A percentile compares a stretch with the other conserved stretches of the same genome.
phyloP scores from a whole-genome alignment of 352 stramenopile genomes.

The Pythium plurisporium region DNA sequence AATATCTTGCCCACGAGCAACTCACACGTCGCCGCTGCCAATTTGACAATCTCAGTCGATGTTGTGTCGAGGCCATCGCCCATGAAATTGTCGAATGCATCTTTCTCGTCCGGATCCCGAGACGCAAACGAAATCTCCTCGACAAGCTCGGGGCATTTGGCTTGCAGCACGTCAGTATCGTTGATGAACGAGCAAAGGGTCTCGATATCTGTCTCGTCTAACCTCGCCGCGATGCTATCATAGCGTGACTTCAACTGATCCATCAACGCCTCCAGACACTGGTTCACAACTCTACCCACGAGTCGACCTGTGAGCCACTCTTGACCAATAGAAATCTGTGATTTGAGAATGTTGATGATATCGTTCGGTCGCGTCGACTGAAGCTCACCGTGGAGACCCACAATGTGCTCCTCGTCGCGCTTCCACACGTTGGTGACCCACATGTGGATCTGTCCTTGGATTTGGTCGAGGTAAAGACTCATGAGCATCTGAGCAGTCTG shows the following conservation, averaged over 20 bases:
- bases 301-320: slow-evolving; percentile 72
- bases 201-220: slow-evolving; percentile 57
- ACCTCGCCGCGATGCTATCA: slow-evolving; percentile 40
- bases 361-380: slow-evolving; percentile 80
- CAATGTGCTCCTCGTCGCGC: slow-evolving; percentile 62
- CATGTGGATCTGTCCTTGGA: slow-evolving; percentile 71
- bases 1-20: slow-evolving; percentile 78
- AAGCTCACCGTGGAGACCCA: slow-evolving; percentile 54
- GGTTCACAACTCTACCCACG: slow-evolving; percentile 59
- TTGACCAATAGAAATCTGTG: slow-evolving; percentile 79
- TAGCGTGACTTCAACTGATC: slow-evolving; percentile 68
- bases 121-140: slow-evolving; percentile 82
- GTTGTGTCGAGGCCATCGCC: slow-evolving; percentile 68
- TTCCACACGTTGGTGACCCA: slow-evolving; percentile 87
- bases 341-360: slow-evolving; percentile 86
- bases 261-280: slow-evolving; percentile 72
- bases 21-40: slow-evolving; percentile 60
- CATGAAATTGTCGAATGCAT: slow-evolving; percentile 71
- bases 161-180: slow-evolving; percentile 74
- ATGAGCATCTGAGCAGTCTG: slow-evolving; percentile 71
- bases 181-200: slow-evolving; percentile 87
- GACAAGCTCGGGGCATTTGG: slow-evolving; percentile 78
- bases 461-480: slow-evolving; percentile 68
- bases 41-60: slow-evolving; percentile 76
- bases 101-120: slow-evolving; percentile 64